A percentile compares a stretch with the other conserved stretches of the same genome.
Evolutionary conservation across 176 grass and related monocot genomes (phyloP).

Genomic region (Musa beccarii): DNA sequence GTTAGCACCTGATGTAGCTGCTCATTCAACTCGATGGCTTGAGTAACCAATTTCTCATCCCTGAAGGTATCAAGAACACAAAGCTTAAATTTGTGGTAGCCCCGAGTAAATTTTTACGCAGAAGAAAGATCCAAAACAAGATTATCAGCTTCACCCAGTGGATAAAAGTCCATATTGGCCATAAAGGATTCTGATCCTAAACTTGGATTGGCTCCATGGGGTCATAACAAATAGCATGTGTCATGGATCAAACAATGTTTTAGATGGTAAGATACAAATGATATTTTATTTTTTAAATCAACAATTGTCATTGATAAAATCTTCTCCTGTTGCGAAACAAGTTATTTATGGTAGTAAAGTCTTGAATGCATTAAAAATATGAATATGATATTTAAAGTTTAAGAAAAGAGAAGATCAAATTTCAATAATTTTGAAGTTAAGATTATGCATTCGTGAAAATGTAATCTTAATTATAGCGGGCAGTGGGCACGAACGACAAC

Average conservation of each 20-base stretch:
- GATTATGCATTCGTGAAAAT: no score
- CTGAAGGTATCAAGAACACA: constrained; percentile 21
- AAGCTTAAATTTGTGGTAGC: not conserved
- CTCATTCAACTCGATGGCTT: constrained; percentile 89
- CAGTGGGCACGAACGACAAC: no score
- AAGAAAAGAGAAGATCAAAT: no score
- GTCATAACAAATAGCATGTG: not conserved
- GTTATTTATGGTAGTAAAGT: no score
- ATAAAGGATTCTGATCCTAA: not conserved
- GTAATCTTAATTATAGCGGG: no score
- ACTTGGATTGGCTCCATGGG: not conserved
- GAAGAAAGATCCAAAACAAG: not conserved
- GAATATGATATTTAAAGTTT: no score
- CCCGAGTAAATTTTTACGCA: not conserved
- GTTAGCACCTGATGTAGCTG: constrained; percentile 68
- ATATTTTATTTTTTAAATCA: not conserved
- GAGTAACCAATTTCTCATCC: constrained; percentile 71
- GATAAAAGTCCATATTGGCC: not conserved
- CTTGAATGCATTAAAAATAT: no score
- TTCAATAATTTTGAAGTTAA: no score
- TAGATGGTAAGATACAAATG: no score
- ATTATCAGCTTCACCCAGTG: not conserved
- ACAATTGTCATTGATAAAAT: not conserved
- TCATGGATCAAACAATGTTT: not conserved
- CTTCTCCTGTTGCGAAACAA: not conserved